These are phyloP conservation scores for Phytophthora quininea DNA, from an alignment of 352 stramenopile genomes.

Conservation along the genomic window DNA sequence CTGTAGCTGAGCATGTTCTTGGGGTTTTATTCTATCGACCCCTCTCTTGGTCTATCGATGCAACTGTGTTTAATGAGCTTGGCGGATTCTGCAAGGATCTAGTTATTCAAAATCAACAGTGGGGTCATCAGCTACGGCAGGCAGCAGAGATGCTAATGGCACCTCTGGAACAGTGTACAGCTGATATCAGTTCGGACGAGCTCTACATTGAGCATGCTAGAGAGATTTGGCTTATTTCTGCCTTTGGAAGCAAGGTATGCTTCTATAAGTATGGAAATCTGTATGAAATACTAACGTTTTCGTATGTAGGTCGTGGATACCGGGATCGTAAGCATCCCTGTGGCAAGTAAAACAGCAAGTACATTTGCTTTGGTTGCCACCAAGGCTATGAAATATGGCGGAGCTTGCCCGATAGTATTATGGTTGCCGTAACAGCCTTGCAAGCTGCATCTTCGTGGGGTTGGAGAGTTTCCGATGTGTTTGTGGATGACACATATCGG, in stretches of 20 bases:
- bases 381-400: constrained; percentile 31
- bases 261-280: neutral
- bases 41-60: constrained; percentile 19
- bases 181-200: constrained; percentile 17
- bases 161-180: constrained; percentile 19
- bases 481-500: constrained; percentile 37
- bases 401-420: constrained; percentile 26
- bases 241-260: constrained; percentile 45
- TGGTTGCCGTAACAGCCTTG: constrained; percentile 35
- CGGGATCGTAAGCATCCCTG: constrained; percentile 18
- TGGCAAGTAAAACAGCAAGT: constrained; percentile 23
- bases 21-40: constrained; percentile 18
- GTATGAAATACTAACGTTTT: constrained; percentile 8
- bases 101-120: constrained; percentile 14
- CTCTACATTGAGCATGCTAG: constrained; percentile 24
- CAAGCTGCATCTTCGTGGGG: constrained; percentile 51
- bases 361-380: constrained; percentile 30
- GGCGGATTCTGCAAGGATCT: constrained; percentile 37
- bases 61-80: constrained; percentile 23
- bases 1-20: constrained; percentile 32
- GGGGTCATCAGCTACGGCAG: constrained; percentile 28
- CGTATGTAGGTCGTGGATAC: constrained; percentile 26
- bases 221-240: constrained; percentile 18
- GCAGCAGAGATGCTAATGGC: constrained; percentile 25
- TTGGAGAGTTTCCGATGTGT: constrained; percentile 52